Percentiles rank a stretch among this genome's conserved stretches.
Evolutionary conservation across 2,329 filamentous ascomycete genomes (phyloP).

Genomic region (Proliferodiscus dingleyae): DNA sequence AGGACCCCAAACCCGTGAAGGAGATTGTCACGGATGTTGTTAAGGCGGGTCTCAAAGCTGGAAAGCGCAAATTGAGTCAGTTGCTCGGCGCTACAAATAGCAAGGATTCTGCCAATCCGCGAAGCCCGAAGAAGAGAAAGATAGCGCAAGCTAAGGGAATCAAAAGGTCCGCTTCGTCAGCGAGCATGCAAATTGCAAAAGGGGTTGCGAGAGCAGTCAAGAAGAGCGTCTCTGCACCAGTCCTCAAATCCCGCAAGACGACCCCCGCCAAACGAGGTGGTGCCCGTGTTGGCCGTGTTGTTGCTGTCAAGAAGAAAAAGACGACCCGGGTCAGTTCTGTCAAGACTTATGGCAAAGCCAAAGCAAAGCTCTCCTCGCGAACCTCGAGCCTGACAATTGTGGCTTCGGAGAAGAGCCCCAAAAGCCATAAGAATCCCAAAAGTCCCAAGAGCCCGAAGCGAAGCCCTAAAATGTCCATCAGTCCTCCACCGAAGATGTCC

Average conservation of each 20-base stretch:
- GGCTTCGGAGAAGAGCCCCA: slow-evolving; percentile 9
- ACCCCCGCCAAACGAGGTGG: slow-evolving; percentile 14
- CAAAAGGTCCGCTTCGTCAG: slow-evolving; percentile 32
- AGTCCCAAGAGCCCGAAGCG: too few relatives aligned
- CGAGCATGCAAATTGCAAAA: slow-evolving; percentile 33
- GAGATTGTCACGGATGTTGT: slow-evolving; percentile 35
- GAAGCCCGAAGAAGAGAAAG: slow-evolving; percentile 43
- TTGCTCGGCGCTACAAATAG: slow-evolving; percentile 35
- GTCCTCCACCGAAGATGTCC: slow-evolving; percentile 9
- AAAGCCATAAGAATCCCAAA: too few relatives aligned
- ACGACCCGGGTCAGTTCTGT: slow-evolving; percentile 20
- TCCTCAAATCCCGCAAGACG: slow-evolving; percentile 19
- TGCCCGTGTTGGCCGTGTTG: slow-evolving; percentile 2
- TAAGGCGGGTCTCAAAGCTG: slow-evolving; percentile 37
- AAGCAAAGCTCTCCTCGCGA: slow-evolving; percentile 22
- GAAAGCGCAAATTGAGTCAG: slow-evolving; percentile 55
- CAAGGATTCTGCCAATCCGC: slow-evolving; percentile 14
- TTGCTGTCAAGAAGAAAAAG: slow-evolving; percentile 21
- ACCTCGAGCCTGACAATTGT: slow-evolving; percentile 24
- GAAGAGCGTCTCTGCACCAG: slow-evolving; percentile 32
- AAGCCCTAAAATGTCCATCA: too few relatives aligned
- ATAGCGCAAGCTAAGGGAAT: slow-evolving; percentile 36
- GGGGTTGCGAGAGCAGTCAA: slow-evolving; percentile 36
- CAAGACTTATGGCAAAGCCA: slow-evolving; percentile 23
- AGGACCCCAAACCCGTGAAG: slow-evolving; percentile 48